Percentiles rank a stretch among this genome's conserved stretches.
These are phyloP conservation scores for Pythium graminicola DNA, from an alignment of 352 stramenopile species.

Conservation along the genomic window DNA sequence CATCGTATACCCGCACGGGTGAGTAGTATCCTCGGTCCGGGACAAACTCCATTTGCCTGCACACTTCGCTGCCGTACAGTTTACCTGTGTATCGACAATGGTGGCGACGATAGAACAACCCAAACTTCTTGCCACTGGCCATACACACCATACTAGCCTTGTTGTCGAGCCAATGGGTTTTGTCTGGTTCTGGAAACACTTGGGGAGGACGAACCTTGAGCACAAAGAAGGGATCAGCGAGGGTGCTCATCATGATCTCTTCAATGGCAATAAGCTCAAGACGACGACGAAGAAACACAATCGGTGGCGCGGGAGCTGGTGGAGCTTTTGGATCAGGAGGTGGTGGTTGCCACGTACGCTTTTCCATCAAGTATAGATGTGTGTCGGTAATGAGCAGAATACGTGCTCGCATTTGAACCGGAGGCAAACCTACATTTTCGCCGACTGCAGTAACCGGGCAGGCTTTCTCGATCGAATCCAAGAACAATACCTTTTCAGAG, in stretches of 20 bases:
- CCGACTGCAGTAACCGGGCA: constrained; percentile 13
- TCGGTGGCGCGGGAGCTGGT: constrained; percentile 73
- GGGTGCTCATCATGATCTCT: constrained; percentile 62
- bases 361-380: too few relatives aligned
- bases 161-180: constrained; percentile 80
- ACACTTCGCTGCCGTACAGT: constrained; percentile 82
- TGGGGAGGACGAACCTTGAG: constrained; percentile 57
- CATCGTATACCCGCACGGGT: constrained; percentile 72
- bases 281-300: too few relatives aligned
- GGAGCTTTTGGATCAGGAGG: constrained; percentile 79
- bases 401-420: constrained; percentile 33
- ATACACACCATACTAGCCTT: constrained; percentile 81
- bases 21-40: constrained; percentile 77
- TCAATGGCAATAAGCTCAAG: constrained; percentile 56
- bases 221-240: constrained; percentile 78
- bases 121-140: constrained; percentile 83
- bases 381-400: constrained; percentile 77
- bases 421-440: constrained; percentile 10
- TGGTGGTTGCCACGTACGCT: constrained; percentile 48
- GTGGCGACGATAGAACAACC: constrained; percentile 80
- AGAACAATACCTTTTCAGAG: constrained; percentile 77
- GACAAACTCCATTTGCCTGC: constrained; percentile 69
- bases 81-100: constrained; percentile 84
- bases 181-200: constrained; percentile 56
- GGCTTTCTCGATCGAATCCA: constrained; percentile 67